Conservation (phyloP, 75 land plant species). For the Selaginella moellendorffii region DNA sequence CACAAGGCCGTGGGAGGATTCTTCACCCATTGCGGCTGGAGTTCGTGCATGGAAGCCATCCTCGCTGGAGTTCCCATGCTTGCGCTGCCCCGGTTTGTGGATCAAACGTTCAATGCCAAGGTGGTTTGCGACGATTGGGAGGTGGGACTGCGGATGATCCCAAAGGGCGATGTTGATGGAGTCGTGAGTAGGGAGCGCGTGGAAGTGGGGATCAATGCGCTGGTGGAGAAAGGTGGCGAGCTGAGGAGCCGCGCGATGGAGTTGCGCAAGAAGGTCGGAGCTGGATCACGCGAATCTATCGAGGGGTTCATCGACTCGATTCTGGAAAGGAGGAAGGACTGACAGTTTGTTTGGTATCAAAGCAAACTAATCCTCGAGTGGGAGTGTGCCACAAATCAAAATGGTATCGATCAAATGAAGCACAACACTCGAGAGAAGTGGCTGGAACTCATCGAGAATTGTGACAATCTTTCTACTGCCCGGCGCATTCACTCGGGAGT, state of each 20-base stretch:
- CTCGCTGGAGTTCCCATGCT: neutral
- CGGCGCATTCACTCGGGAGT: too few relatives aligned
- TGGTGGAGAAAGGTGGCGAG: neutral
- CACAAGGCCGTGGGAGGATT: constrained; percentile 1
- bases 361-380: too few relatives aligned
- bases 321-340: too few relatives aligned
- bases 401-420: too few relatives aligned
- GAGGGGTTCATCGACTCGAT: too few relatives aligned
- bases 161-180: neutral
- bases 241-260: neutral
- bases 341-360: too few relatives aligned
- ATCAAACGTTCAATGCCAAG: neutral
- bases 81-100: neutral
- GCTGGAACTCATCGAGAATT: too few relatives aligned
- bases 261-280: too few relatives aligned
- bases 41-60: neutral
- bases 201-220: neutral
- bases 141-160: neutral
- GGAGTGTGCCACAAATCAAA: too few relatives aligned
- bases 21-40: constrained; percentile 6
- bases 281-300: too few relatives aligned
- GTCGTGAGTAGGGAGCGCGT: neutral
- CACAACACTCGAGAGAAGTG: too few relatives aligned
- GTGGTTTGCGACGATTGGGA: neutral
- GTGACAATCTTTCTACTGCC: too few relatives aligned